A percentile compares a stretch with the other conserved stretches of the same genome.
Conservation (phyloP, 768 basidiomycete genomes). For the Lactarius quietus region DNA sequence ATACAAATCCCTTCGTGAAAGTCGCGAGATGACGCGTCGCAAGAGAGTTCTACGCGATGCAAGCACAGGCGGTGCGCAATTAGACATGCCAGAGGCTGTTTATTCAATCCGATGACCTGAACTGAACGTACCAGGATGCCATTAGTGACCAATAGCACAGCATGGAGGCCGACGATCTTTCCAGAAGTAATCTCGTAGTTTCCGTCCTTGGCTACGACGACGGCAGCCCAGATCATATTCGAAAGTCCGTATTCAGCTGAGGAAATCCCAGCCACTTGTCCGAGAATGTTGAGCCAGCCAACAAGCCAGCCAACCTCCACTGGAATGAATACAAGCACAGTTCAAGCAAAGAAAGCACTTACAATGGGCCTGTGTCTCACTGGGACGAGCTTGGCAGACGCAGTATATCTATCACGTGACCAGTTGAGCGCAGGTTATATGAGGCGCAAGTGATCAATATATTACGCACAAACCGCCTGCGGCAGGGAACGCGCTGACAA, state of each 20-base stretch:
- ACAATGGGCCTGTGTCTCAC: slow-evolving; percentile 61
- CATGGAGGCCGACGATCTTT: slow-evolving; percentile 76
- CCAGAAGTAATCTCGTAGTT: slow-evolving; percentile 60
- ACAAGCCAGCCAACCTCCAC: slow-evolving; percentile 68
- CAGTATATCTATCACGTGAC: slow-evolving; percentile 56
- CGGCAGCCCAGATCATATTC: slow-evolving; percentile 78
- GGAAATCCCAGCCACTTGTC: slow-evolving; percentile 81
- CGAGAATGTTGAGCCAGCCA: slow-evolving; percentile 81
- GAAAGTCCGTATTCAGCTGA: slow-evolving; percentile 83
- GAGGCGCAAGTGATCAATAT: background rate
- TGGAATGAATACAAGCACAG: background rate
- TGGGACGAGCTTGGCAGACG: slow-evolving; percentile 71
- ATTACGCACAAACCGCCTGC: slow-evolving; percentile 62
- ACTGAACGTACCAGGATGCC: slow-evolving; percentile 54
- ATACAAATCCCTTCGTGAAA: slow-evolving; percentile 75
- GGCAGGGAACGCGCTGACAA: slow-evolving; percentile 72
- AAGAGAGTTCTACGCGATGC: slow-evolving; percentile 51
- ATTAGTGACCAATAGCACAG: slow-evolving; percentile 71
- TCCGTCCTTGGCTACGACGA: slow-evolving; percentile 57
- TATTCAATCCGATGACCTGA: background rate
- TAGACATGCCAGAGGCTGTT: background rate
- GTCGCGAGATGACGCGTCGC: slow-evolving; percentile 72
- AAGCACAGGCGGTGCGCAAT: background rate
- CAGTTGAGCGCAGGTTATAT: background rate
- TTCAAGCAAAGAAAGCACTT: slow-evolving; percentile 19